Evolutionary conservation across 2,329 filamentous ascomycete genomes (phyloP).

Genomic region (Sporothrix brunneoviolacea): DNA sequence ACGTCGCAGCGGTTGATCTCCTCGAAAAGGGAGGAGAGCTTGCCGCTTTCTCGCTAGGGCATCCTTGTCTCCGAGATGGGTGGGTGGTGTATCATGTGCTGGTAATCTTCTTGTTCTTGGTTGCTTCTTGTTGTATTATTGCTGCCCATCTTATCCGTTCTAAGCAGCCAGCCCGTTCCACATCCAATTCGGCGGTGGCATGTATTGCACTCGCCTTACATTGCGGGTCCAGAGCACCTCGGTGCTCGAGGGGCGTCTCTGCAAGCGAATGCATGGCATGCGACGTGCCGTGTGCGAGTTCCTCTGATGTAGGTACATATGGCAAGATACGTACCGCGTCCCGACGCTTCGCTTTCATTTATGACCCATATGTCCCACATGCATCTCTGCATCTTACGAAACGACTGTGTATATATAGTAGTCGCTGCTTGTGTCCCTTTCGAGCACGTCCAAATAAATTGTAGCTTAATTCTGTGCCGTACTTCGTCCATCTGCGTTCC

Average conservation of each 20-base stretch:
- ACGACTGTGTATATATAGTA: background rate
- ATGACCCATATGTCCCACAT: background rate
- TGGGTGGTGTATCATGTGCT: conserved; percentile 3
- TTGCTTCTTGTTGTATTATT: background rate
- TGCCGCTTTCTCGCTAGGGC: background rate
- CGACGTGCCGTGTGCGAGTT: no score
- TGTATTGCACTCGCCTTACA: no score
- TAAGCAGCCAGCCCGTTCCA: no score
- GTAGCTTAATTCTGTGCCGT: conserved; percentile 3
- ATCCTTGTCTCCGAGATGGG: conserved; percentile 15
- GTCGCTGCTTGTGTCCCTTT: background rate
- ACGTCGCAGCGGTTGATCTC: conserved; percentile 4
- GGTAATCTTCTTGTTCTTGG: background rate
- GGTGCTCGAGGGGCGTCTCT: no score
- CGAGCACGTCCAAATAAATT: background rate
- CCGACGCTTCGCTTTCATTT: no score
- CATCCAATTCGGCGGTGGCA: no score
- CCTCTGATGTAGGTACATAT: no score
- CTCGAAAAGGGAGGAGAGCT: background rate
- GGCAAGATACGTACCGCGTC: no score
- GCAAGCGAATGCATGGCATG: no score
- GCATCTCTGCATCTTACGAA: background rate
- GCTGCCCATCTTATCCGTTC: background rate
- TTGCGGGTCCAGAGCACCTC: no score
- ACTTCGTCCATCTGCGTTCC: background rate